phyloP scores from a whole-genome alignment of 345 rosid genomes.

The Citrus sp. region DNA sequence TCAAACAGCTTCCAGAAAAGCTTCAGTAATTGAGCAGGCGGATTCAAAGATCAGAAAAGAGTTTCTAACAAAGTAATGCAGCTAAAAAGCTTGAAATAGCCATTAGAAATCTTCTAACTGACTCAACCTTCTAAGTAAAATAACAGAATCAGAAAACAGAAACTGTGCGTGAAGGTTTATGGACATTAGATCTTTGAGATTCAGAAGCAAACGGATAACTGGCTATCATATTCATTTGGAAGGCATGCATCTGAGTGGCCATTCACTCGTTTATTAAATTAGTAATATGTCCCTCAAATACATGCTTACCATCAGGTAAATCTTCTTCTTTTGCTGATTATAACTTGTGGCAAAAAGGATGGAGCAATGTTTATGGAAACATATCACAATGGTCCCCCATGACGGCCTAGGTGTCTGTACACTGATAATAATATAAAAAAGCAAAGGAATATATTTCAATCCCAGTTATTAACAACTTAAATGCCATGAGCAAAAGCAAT shows the following conservation, averaged over 20 bases:
- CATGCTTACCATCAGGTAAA: constrained; percentile 3
- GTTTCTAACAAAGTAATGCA: too few species aligned
- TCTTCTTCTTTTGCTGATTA: constrained; percentile 8
- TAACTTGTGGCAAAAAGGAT: constrained; percentile 5
- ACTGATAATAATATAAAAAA: not conserved
- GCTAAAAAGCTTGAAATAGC: not conserved
- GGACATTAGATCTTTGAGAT: not conserved
- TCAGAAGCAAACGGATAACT: not conserved
- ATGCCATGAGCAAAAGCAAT: not conserved
- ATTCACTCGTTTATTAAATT: constrained; percentile 3
- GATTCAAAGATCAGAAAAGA: not conserved
- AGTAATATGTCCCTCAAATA: not conserved
- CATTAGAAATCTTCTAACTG: not conserved
- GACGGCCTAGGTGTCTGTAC: not conserved
- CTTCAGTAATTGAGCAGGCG: not conserved
- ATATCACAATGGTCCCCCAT: constrained; percentile 20
- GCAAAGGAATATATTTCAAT: not conserved
- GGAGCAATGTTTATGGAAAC: constrained; percentile 15
- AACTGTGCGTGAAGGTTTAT: not conserved
- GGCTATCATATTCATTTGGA: constrained; percentile 3
- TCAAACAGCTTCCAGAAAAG: not conserved
- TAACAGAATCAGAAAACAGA: not conserved
- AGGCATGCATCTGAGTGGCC: constrained; percentile 4
- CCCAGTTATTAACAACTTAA: not conserved
- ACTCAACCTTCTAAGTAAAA: not conserved